Conservation (phyloP, 306 rosid genomes). For the Lathyrus tuberosus region DNA sequence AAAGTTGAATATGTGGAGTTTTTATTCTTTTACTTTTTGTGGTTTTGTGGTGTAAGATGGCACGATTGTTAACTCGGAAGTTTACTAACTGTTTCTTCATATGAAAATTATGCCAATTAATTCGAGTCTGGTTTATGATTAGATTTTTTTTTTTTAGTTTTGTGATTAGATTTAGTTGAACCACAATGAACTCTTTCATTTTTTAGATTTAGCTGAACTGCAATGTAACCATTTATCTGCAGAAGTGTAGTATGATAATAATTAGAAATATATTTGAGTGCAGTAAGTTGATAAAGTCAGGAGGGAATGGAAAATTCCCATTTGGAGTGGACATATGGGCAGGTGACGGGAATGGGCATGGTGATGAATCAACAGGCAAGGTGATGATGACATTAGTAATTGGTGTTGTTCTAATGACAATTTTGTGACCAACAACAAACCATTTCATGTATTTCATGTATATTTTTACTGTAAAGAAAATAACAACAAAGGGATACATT, state of each 20-base stretch:
- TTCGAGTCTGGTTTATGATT: too few species aligned
- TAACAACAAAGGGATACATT: too few species aligned
- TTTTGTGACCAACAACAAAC: background rate
- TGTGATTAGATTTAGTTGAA: background rate
- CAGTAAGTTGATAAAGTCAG: constrained; percentile 54
- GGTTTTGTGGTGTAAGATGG: background rate
- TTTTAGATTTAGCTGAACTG: too few species aligned
- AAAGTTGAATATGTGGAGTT: background rate
- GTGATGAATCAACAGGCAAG: background rate
- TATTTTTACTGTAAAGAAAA: background rate
- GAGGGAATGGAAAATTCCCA: constrained; percentile 45
- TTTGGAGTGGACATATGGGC: constrained; percentile 46
- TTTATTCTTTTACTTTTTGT: background rate
- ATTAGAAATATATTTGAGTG: too few species aligned
- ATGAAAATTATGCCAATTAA: too few species aligned
- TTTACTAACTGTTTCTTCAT: background rate
- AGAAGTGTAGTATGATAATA: too few species aligned
- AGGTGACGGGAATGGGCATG: background rate
- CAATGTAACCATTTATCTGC: too few species aligned
- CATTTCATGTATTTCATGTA: too few species aligned
- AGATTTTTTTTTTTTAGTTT: too few species aligned
- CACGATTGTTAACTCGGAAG: background rate
- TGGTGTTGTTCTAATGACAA: constrained; percentile 31
- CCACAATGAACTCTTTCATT: background rate
- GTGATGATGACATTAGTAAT: background rate